Percentiles rank a stretch among this genome's conserved stretches.
These are phyloP conservation scores for Boeremia lycopersici DNA, from an alignment of 2,329 filamentous ascomycete species.

Conservation along the genomic window DNA sequence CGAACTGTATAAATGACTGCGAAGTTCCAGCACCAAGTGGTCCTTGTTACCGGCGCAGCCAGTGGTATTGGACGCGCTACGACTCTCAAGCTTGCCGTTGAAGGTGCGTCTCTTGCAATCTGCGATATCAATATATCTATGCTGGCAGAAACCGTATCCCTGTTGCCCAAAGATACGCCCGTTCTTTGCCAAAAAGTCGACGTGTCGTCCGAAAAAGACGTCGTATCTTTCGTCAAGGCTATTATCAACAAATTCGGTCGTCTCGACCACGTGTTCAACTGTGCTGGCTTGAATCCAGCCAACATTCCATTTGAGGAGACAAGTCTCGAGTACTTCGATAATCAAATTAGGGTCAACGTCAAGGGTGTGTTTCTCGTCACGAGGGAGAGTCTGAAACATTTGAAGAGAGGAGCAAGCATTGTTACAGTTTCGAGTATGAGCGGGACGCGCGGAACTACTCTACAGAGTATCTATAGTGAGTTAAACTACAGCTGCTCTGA, in stretches of 20 bases:
- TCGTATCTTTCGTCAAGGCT: slow-evolving; percentile 50
- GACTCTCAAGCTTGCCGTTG: slow-evolving; percentile 53
- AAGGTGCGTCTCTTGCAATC: slow-evolving; percentile 48
- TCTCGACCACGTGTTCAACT: slow-evolving; percentile 53
- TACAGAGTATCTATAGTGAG: slow-evolving; percentile 13
- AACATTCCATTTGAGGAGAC: slow-evolving; percentile 48
- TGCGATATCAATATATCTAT: slow-evolving; percentile 48
- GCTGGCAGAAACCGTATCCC: slow-evolving; percentile 43
- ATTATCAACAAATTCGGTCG: slow-evolving; percentile 45
- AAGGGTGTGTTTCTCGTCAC: slow-evolving; percentile 33
- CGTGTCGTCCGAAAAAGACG: slow-evolving; percentile 52
- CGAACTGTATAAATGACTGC: slow-evolving; percentile 27
- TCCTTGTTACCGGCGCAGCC: slow-evolving; percentile 37
- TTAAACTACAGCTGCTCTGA: neutral
- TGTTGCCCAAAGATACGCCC: neutral
- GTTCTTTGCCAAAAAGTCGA: slow-evolving; percentile 46
- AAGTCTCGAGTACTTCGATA: slow-evolving; percentile 9
- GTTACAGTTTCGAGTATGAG: slow-evolving; percentile 18
- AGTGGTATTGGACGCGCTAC: slow-evolving; percentile 57
- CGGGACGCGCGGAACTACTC: slow-evolving; percentile 1
- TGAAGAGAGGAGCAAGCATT: slow-evolving; percentile 5
- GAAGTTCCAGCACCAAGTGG: slow-evolving; percentile 35
- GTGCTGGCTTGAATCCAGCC: slow-evolving; percentile 57
- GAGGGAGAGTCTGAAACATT: slow-evolving; percentile 47
- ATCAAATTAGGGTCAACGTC: neutral